These are phyloP conservation scores for Purpureocillium takamizusanense DNA, from an alignment of 2,329 filamentous ascomycete genomes.

Conservation along the genomic window DNA sequence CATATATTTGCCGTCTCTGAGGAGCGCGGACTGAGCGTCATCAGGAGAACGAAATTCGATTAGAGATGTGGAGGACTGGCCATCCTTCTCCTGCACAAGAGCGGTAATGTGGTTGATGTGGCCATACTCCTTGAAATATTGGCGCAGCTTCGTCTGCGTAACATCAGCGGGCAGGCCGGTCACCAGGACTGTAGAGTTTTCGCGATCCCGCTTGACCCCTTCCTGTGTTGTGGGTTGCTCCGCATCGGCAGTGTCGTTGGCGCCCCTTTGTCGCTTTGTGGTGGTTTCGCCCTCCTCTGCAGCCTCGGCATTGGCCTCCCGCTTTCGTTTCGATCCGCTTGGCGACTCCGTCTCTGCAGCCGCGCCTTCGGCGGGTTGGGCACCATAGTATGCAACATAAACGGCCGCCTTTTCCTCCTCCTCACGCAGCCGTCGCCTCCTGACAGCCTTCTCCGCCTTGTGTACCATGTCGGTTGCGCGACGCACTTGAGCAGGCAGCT, in stretches of 20 bases:
- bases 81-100: constrained; percentile 47
- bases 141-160: constrained; percentile 64
- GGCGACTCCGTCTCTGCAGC: constrained; percentile 22
- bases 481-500: constrained; percentile 67
- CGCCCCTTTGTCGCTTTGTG: constrained; percentile 59
- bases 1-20: constrained; percentile 73
- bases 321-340: constrained; percentile 60
- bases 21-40: constrained; percentile 72
- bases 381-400: constrained; percentile 31
- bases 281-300: constrained; percentile 28
- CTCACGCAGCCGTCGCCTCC: constrained; percentile 57
- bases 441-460: constrained; percentile 55
- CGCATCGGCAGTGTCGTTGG: constrained; percentile 19
- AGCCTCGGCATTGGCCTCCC: constrained; percentile 41
- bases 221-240: constrained; percentile 12
- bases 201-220: constrained; percentile 68
- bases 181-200: constrained; percentile 79
- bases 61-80: constrained; percentile 58
- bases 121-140: constrained; percentile 90
- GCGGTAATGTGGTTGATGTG: constrained; percentile 70
- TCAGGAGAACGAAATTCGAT: constrained; percentile 79
- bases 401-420: constrained; percentile 48
- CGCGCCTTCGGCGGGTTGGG: constrained; percentile 16
- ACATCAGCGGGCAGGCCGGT: constrained; percentile 64
- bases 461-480: constrained; percentile 65